Percentiles rank a stretch among this genome's conserved stretches.
phyloP scores from a whole-genome alignment of 176 grass and related monocot genomes.

The Zea luxurians region DNA sequence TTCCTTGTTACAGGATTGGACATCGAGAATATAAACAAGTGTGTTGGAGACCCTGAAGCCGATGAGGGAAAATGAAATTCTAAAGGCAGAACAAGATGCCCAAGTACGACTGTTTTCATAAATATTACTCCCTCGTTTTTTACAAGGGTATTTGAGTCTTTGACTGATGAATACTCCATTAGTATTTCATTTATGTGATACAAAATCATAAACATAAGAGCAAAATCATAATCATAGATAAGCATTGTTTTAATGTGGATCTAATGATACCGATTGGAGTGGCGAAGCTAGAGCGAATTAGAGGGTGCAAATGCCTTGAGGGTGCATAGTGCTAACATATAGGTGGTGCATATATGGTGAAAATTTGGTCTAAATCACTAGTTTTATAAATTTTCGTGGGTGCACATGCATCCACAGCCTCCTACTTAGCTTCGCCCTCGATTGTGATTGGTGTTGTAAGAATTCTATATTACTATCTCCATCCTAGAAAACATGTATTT shows the following conservation, averaged over 20 bases:
- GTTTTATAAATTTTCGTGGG: no score
- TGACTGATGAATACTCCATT: not conserved
- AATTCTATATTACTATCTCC: not conserved
- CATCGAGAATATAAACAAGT: constrained; percentile 59
- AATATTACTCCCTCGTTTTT: not conserved
- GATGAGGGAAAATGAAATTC: constrained; percentile 67
- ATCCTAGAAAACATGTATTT: not conserved
- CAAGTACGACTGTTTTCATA: constrained; percentile 50
- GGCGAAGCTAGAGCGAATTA: no score
- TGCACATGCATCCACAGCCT: no score
- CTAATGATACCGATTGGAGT: not conserved
- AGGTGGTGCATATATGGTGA: no score
- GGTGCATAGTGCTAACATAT: no score
- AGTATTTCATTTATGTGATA: not conserved
- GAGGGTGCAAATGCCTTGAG: no score
- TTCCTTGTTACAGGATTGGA: constrained; percentile 59
- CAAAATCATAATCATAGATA: not conserved
- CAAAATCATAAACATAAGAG: not conserved
- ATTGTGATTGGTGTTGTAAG: not conserved
- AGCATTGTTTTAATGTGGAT: not conserved
- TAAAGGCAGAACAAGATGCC: constrained; percentile 86
- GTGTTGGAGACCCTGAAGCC: constrained; percentile 78
- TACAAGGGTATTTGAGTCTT: not conserved
- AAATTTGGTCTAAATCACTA: no score
- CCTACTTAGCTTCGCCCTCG: no score